Base-by-base conservation (phyloP, 2,329 filamentous ascomycete species). In the Exophiala dermatitidis region DNA sequence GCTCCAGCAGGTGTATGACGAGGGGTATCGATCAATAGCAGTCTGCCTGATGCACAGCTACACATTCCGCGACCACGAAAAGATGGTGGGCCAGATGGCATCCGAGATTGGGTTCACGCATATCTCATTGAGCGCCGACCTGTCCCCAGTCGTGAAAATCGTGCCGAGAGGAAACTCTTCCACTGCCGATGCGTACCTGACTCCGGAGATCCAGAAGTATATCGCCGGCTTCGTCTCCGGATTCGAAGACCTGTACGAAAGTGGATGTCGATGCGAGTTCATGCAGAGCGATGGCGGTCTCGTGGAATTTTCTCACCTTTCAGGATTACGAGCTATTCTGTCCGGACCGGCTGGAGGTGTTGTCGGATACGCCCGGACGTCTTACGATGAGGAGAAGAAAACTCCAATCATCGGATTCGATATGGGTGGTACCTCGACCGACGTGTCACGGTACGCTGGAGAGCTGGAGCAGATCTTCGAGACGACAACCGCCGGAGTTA, bases 391-490 rank as follows among this genome's bases (percentile, higher is more conserved):
- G 1, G 74, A 84, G 52, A 90, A 86, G 0, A 85, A 81, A 64
- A 86, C 80, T 2, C 86, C 87, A 0, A 85, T 93, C 5, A 91
- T 94, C 12, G 88, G 88, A 0, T 93, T 94, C 63, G 88, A 93
- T 63, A 94, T 94, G 88, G 86, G 86, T 38, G 88, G 88, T 10
- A 94, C 88, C 0, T 87, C 82, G 56, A 94, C 88, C 1, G 88
- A 94, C 67, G 88, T 93, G 3, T 90, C 85, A 33, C 76, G 88
- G 48, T 93, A 89, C 62, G 86, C 83, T 54, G 88, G 88, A 28
- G 76, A 84, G 48, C 90, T 91, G 64, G 88, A 93, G 62, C 88
- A 94, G 63, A 87, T 90, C 1, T 91, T 93, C 61, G 88, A 91
- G 71, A 91, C 86, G 0, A 91, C 85, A 0, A 91, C 86, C 1